Evolutionary conservation across 169 alveolate species (phyloP), one percentile per base, ranked within the genome.

Genomic region (Cryptosporidium felis): DNA sequence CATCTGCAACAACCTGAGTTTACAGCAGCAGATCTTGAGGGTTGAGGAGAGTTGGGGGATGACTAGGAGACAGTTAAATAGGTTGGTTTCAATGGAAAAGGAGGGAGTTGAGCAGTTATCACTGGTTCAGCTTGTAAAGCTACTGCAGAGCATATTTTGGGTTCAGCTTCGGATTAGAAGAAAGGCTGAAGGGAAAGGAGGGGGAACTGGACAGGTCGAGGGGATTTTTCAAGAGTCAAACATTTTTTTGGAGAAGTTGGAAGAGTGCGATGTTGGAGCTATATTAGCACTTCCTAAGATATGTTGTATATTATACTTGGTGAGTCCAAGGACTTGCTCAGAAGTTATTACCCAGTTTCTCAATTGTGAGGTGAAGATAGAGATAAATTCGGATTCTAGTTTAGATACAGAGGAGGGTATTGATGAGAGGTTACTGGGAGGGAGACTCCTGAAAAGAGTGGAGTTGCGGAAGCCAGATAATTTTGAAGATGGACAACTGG

Each of bases 11-110:
- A 74, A 74, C 41, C 36, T 34, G 14, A 28, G 30, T 53, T 40
- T 74, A 8, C 85, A 74, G 6, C 74, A 74, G 21, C 46, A 21
- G 23, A 74, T 74, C 9, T 30, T 74, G n/a, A 74, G 41, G 28
- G 63, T 74, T 14, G 74, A 74, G 14, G 85, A 74, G 16, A 49
- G 74, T 36, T 74, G 85, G 85, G 61, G 85, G 32, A 51, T 74
- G 8, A 53, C 67, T 12, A 74, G 45, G 18, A 74, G 56, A 38
- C 61, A 51, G 14, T 18, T 74, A 21, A 32, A 41, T 38, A 53
- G 38, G 10, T 26, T 21, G 21, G 32, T 23, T 18, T 53, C 59
- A 28, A 32, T 53, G 45, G 32, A 74, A 42, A 41, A 36, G n/a
- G 85, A 49, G 26, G 38, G 32, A 5, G 45, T 65, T 65, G 81